These are phyloP conservation scores for Zarea fungicola DNA, from an alignment of 2,329 filamentous ascomycete species.

Conservation along the genomic window DNA sequence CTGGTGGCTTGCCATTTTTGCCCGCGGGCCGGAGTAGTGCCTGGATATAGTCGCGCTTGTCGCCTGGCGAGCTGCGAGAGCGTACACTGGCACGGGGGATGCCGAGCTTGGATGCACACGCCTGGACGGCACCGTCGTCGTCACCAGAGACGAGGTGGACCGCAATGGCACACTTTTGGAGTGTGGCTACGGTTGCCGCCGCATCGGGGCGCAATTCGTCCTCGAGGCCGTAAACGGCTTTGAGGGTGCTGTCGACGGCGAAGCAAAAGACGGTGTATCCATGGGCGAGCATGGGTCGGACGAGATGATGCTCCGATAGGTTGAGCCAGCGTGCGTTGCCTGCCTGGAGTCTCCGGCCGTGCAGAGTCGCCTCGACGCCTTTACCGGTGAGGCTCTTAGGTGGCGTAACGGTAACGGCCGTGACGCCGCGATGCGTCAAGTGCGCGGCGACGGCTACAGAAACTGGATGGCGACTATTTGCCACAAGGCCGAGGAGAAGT, in stretches of 20 bases:
- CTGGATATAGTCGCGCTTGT: slow-evolving; percentile 43
- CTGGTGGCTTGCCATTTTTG: slow-evolving; percentile 19
- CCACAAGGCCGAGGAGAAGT: slow-evolving; percentile 29
- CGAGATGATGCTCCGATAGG: slow-evolving; percentile 24
- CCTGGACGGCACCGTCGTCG: slow-evolving; percentile 42
- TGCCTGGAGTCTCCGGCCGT: slow-evolving; percentile 32
- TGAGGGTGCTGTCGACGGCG: slow-evolving; percentile 29
- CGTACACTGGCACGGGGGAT: slow-evolving; percentile 35
- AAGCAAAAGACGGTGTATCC: slow-evolving; percentile 45
- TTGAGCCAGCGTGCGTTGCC: slow-evolving; percentile 48
- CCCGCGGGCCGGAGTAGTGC: slow-evolving; percentile 32
- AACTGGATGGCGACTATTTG: slow-evolving; percentile 47
- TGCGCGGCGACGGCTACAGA: slow-evolving; percentile 41
- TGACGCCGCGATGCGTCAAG: slow-evolving; percentile 25
- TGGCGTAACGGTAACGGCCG: slow-evolving; percentile 21
- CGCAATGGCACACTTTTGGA: slow-evolving; percentile 34
- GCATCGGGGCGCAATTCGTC: slow-evolving; percentile 43
- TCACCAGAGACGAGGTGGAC: slow-evolving; percentile 51
- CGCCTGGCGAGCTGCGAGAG: slow-evolving; percentile 38
- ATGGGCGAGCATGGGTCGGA: slow-evolving; percentile 29
- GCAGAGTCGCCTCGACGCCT: slow-evolving; percentile 36
- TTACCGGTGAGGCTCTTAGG: slow-evolving; percentile 38
- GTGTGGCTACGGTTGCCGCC: slow-evolving; percentile 24
- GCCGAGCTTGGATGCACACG: slow-evolving; percentile 33
- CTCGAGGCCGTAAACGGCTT: slow-evolving; percentile 41